phyloP scores from a whole-genome alignment of 805 yeast species.

The Lipomyces kockii region DNA sequence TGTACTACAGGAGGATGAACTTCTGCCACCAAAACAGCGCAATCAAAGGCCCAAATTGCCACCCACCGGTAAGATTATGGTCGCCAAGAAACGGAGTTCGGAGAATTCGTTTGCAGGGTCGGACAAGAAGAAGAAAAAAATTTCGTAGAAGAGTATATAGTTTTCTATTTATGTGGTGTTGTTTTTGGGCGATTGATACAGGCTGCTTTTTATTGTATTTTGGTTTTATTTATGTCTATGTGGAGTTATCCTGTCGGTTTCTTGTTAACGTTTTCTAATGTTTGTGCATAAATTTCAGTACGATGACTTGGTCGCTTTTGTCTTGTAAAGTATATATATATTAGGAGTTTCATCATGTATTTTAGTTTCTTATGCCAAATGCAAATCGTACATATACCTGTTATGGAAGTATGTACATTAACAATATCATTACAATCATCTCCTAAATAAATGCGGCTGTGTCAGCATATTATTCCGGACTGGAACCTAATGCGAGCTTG shows the following conservation, averaged over 20 bases:
- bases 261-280: not conserved
- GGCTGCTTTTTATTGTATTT: slow-evolving; percentile 12
- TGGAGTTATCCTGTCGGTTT: slow-evolving; percentile 4
- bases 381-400: not conserved
- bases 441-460: not conserved
- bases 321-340: slow-evolving; percentile 1
- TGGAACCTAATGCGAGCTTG: not conserved
- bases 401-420: not conserved
- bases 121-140: slow-evolving; percentile 21
- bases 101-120: slow-evolving; percentile 52
- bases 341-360: not conserved
- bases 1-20: slow-evolving; percentile 74
- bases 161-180: not conserved
- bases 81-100: slow-evolving; percentile 65
- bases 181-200: not conserved
- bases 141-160: not conserved
- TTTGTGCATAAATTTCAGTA: not conserved
- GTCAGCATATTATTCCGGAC: not conserved
- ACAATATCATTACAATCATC: not conserved
- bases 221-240: slow-evolving; percentile 5
- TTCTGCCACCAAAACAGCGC: slow-evolving; percentile 76
- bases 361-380: slow-evolving; percentile 3
- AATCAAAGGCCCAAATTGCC: slow-evolving; percentile 80
- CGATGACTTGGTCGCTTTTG: not conserved
- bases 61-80: slow-evolving; percentile 83